These are phyloP conservation scores for Trebouxia sp. DNA, from an alignment of 139 green algal genomes.

Conservation along the genomic window DNA sequence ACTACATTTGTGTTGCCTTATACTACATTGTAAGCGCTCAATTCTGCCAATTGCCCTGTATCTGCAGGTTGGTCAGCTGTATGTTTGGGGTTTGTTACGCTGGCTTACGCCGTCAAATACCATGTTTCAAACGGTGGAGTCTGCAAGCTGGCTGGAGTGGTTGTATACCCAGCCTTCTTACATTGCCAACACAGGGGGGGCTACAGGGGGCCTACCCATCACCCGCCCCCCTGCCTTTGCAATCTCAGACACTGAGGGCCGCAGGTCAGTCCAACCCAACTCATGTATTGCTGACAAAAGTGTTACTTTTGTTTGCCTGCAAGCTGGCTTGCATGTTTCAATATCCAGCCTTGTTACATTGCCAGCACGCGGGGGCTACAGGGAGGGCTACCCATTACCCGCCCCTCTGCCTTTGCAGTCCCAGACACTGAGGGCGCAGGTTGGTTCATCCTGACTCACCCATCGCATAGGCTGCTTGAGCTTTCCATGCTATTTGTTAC, in stretches of 20 bases:
- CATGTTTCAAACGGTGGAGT: slow-evolving; percentile 36
- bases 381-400: neutral
- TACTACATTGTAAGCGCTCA: no score
- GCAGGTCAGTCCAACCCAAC: neutral
- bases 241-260: neutral
- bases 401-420: neutral
- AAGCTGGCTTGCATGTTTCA: neutral
- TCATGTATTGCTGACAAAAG: neutral
- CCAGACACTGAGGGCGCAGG: no score
- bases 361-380: neutral
- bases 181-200: slow-evolving; percentile 8
- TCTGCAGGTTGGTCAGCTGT: slow-evolving; percentile 55
- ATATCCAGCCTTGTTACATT: neutral
- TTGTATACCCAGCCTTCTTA: slow-evolving; percentile 6
- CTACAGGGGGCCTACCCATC: neutral
- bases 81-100: slow-evolving; percentile 41
- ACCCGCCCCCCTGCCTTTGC: neutral
- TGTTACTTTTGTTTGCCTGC: neutral
- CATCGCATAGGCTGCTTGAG: no score
- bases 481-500: no score
- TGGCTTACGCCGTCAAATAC: slow-evolving; percentile 40
- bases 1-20: no score
- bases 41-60: no score
- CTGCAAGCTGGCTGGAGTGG: neutral
- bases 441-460: no score